These are phyloP conservation scores for Kuraishia molischiana DNA, from an alignment of 805 yeast species.

Conservation along the genomic window DNA sequence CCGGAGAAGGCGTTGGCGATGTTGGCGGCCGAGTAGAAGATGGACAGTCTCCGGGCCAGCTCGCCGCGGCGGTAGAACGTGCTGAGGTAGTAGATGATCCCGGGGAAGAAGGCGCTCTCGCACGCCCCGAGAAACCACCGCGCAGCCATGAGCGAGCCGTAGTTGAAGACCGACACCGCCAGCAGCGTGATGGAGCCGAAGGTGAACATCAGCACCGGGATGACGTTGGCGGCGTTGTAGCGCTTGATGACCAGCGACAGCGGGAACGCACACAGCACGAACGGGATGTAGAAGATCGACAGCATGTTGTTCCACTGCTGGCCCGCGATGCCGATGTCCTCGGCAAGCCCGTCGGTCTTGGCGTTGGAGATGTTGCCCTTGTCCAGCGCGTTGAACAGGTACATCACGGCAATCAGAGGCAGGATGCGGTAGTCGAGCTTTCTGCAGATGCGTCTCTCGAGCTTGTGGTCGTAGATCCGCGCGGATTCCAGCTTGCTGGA, in stretches of 20 bases:
- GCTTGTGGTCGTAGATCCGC: not conserved
- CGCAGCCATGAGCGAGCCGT: constrained; percentile 21
- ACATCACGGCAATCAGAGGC: constrained; percentile 35
- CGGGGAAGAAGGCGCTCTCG: constrained; percentile 29
- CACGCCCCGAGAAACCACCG: constrained; percentile 27
- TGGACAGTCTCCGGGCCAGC: constrained; percentile 24
- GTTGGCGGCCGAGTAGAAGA: constrained; percentile 23
- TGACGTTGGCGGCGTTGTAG: constrained; percentile 31
- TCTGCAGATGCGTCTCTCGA: constrained; percentile 22
- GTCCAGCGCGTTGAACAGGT: constrained; percentile 37
- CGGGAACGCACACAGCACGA: constrained; percentile 35
- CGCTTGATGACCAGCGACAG: constrained; percentile 26
- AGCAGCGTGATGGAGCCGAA: constrained; percentile 33
- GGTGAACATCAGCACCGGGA: constrained; percentile 32
- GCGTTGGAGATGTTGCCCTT: constrained; percentile 42
- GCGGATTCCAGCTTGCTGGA: not conserved
- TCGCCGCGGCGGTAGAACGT: constrained; percentile 28
- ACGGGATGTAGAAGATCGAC: constrained; percentile 35
- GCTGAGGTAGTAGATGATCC: constrained; percentile 25
- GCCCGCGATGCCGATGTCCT: constrained; percentile 29
- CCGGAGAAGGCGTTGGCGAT: constrained; percentile 27
- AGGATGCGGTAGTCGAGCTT: constrained; percentile 34
- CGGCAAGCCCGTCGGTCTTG: constrained; percentile 33
- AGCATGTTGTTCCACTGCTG: constrained; percentile 32
- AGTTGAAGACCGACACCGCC: constrained; percentile 28